phyloP scores from a whole-genome alignment of 1,284 basidiomycete species.

The Inonotus hispidus region DNA sequence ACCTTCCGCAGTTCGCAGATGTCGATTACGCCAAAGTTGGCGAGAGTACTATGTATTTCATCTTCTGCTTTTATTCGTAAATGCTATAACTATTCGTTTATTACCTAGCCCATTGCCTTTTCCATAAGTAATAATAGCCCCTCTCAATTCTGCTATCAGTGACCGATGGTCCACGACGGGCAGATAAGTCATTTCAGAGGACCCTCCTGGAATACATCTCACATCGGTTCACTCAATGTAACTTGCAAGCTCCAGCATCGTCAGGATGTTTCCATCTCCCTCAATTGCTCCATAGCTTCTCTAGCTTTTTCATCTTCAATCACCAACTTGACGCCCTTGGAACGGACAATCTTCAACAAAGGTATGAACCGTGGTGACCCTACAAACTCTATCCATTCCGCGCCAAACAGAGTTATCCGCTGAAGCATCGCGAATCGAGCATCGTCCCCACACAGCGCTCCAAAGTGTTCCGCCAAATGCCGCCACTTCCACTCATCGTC shows the following conservation, averaged over 20 bases:
- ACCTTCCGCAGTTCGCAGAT: no score
- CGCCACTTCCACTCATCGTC: neutral
- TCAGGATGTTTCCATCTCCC: neutral
- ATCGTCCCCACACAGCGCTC: neutral
- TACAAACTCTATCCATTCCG: neutral
- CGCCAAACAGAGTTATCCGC: neutral
- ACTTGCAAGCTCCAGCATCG: neutral
- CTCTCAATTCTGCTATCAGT: no score
- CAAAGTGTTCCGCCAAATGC: neutral
- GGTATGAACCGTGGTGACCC: neutral
- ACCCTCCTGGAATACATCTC: no score
- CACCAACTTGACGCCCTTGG: neutral
- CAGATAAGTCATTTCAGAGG: no score
- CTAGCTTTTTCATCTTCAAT: neutral
- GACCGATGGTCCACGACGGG: no score
- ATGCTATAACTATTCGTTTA: no score
- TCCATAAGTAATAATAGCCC: no score
- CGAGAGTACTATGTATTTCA: no score
- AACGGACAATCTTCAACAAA: neutral
- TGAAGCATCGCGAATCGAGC: neutral
- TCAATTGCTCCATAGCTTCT: neutral
- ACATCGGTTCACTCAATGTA: neutral
- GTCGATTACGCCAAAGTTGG: no score
- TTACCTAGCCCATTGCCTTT: no score
- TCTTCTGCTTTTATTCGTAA: no score